Conservation (phyloP, 1,139 yeast genomes). For the Zygosaccharomyces pseudobailii region DNA sequence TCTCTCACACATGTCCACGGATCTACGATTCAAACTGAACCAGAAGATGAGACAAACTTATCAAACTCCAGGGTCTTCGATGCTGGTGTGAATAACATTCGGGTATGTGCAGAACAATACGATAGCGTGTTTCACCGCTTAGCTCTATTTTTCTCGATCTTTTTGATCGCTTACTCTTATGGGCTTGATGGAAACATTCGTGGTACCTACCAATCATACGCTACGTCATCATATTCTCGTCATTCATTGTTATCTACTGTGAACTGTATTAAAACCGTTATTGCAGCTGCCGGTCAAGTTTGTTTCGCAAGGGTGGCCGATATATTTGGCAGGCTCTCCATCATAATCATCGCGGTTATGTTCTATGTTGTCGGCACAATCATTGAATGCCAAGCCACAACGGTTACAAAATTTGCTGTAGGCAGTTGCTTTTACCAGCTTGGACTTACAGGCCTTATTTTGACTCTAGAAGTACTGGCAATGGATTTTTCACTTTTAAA, state of each 20-base stretch:
- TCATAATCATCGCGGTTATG: slow-evolving; percentile 47
- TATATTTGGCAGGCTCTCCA: slow-evolving; percentile 59
- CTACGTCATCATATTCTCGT: slow-evolving; percentile 49
- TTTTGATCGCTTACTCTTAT: slow-evolving; percentile 54
- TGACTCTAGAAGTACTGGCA: slow-evolving; percentile 50
- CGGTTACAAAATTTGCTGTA: slow-evolving; percentile 58
- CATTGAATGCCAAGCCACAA: slow-evolving; percentile 57
- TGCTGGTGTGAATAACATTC: slow-evolving; percentile 21
- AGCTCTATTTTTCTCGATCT: slow-evolving; percentile 41
- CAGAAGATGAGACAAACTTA: not conserved
- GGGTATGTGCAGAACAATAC: slow-evolving; percentile 23
- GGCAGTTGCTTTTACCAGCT: slow-evolving; percentile 64
- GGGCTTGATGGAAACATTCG: slow-evolving; percentile 56
- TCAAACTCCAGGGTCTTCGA: not conserved
- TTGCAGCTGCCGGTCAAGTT: slow-evolving; percentile 70
- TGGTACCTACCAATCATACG: slow-evolving; percentile 45
- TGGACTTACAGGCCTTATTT: slow-evolving; percentile 60
- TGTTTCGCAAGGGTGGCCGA: slow-evolving; percentile 63
- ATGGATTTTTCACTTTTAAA: slow-evolving; percentile 63
- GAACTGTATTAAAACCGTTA: slow-evolving; percentile 54
- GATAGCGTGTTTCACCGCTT: slow-evolving; percentile 13
- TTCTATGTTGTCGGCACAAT: slow-evolving; percentile 65
- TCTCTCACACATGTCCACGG: no score
- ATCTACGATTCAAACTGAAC: not conserved
- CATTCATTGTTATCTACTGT: slow-evolving; percentile 62